A percentile compares a stretch with the other conserved stretches of the same genome.
Conservation (phyloP, 768 basidiomycete species). For the Rhodotorula kratochvilovae region DNA sequence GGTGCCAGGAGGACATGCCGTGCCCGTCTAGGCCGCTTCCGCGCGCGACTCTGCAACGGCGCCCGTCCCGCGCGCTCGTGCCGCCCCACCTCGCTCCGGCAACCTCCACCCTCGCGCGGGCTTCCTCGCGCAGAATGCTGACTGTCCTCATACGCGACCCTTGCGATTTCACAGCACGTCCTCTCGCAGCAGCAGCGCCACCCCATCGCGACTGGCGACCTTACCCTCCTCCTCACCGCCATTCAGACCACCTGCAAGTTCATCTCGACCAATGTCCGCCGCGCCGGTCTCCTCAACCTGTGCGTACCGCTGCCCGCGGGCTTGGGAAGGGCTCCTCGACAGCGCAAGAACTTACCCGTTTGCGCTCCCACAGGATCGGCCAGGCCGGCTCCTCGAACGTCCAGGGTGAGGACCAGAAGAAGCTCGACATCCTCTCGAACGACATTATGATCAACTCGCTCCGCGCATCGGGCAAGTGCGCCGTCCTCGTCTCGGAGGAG, state of each 20-base stretch:
- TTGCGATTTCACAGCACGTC: constrained; percentile 23
- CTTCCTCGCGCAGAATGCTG: not conserved
- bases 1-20: no score
- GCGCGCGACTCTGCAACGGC: no score
- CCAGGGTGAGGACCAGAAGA: constrained; percentile 99
- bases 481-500: constrained; percentile 86
- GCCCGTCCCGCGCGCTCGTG: not conserved
- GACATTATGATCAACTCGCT: constrained; percentile 99
- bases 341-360: not conserved
- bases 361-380: constrained; percentile 66
- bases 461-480: constrained; percentile 81
- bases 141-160: not conserved
- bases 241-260: constrained; percentile 69
- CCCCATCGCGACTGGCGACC: constrained; percentile 77
- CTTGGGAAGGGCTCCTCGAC: no score
- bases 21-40: no score
- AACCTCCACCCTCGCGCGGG: not conserved
- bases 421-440: constrained; percentile 67
- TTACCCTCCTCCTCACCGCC: constrained; percentile 87
- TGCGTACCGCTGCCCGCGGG: constrained; percentile 50
- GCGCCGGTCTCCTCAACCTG: constrained; percentile 95
- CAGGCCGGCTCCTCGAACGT: constrained; percentile 94
- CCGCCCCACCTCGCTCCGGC: no score
- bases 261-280: constrained; percentile 95
- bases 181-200: constrained; percentile 47